Conservation (phyloP, 2,329 filamentous ascomycete genomes). For the Tolypocladium inflatum region DNA sequence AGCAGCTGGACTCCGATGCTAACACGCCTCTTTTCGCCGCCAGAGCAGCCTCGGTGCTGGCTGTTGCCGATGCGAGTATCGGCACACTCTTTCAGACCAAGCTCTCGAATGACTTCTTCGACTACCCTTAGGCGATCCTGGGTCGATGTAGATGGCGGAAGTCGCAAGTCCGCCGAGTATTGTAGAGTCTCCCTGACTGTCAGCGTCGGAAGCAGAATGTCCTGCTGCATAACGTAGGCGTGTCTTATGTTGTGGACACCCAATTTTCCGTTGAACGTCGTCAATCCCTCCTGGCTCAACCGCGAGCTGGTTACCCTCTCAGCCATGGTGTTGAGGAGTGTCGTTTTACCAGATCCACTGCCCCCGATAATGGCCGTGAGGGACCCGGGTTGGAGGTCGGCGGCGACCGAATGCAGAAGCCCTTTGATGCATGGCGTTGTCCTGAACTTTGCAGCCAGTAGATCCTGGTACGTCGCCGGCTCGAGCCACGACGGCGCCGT, state of each 20-base stretch:
- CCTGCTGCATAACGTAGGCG: conserved; percentile 69
- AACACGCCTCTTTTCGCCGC: conserved; percentile 67
- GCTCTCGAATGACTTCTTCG: conserved; percentile 66
- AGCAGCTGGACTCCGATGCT: conserved; percentile 72
- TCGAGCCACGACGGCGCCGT: conserved; percentile 45
- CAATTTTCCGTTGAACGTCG: conserved; percentile 50
- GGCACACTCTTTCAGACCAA: conserved; percentile 69
- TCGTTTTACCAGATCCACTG: conserved; percentile 65
- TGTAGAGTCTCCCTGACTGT: conserved; percentile 67
- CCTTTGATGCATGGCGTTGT: conserved; percentile 31
- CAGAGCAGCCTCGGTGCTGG: conserved; percentile 65
- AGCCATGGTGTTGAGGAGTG: conserved; percentile 61
- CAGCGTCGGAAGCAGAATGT: conserved; percentile 61
- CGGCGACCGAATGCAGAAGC: conserved; percentile 55
- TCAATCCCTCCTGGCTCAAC: conserved; percentile 41
- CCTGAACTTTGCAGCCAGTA: conserved; percentile 26
- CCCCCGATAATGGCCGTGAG: conserved; percentile 69
- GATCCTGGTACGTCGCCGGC: conserved; percentile 33
- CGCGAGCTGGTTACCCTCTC: conserved; percentile 53
- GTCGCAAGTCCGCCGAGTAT: conserved; percentile 62
- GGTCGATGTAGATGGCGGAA: conserved; percentile 52
- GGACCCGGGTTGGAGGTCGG: conserved; percentile 54
- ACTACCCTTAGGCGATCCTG: conserved; percentile 55
- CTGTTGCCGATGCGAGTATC: conserved; percentile 64
- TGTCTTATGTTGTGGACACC: conserved; percentile 47